Percentiles rank a stretch among this genome's conserved stretches.
phyloP scores from a whole-genome alignment of 192 early-diverging fungal species.

The Coemansia sp. region DNA sequence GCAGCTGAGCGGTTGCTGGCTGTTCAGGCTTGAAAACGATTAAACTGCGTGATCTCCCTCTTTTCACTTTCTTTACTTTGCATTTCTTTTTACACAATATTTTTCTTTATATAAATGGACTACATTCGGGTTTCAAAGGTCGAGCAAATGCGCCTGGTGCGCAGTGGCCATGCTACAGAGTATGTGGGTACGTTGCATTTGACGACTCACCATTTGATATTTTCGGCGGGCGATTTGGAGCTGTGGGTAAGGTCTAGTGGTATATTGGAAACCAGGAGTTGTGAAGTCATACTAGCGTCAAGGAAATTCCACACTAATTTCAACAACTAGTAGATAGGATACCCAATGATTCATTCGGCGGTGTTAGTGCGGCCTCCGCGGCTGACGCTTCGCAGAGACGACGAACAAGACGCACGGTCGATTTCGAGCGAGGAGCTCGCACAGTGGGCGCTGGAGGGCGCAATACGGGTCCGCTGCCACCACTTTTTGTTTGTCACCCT shows the following conservation, averaged over 20 bases:
- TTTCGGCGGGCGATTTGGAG: slow-evolving; percentile 57
- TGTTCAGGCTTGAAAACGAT: too few species aligned
- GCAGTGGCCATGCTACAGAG: slow-evolving; percentile 12
- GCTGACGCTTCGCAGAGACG: neutral
- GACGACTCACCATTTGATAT: slow-evolving; percentile 76
- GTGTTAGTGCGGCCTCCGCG: slow-evolving; percentile 42
- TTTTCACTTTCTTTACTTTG: too few species aligned
- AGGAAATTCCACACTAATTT: too few species aligned
- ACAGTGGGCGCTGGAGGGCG: slow-evolving; percentile 25
- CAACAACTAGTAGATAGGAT: slow-evolving; percentile 72
- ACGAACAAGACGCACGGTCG: neutral
- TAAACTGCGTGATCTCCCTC: too few species aligned
- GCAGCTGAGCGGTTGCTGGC: too few species aligned
- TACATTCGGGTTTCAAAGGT: slow-evolving; percentile 25
- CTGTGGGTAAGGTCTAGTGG: slow-evolving; percentile 63
- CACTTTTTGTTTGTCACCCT: slow-evolving; percentile 80
- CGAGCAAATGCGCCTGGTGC: slow-evolving; percentile 37
- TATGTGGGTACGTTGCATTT: slow-evolving; percentile 63
- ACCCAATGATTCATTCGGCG: slow-evolving; percentile 81
- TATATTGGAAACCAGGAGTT: too few species aligned
- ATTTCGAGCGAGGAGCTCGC: slow-evolving; percentile 10
- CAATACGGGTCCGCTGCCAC: slow-evolving; percentile 68
- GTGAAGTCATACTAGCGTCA: too few species aligned
- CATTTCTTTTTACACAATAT: too few species aligned
- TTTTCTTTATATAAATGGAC: too few species aligned